Evolutionary conservation across 257 asterid species (phyloP).

Genomic region (Plantago major): DNA sequence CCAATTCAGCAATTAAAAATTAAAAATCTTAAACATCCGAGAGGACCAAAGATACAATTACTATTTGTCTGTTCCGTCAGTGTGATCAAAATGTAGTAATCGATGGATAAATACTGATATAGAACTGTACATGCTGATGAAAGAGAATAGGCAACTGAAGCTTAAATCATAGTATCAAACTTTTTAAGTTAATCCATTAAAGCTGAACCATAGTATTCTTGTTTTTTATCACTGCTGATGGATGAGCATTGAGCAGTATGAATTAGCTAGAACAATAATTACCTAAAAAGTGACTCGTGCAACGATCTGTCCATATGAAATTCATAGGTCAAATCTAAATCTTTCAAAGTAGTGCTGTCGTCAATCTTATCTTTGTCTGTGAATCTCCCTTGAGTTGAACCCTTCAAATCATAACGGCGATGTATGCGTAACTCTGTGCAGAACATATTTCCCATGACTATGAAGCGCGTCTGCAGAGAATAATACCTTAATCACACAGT

Average conservation of each 20-base stretch:
- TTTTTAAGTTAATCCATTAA: too few species aligned
- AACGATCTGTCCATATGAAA: slow-evolving; percentile 86
- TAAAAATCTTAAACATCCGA: too few species aligned
- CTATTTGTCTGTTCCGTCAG: too few species aligned
- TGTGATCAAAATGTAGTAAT: too few species aligned
- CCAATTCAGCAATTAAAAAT: too few species aligned
- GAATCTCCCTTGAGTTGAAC: slow-evolving; percentile 87
- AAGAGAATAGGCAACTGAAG: too few species aligned
- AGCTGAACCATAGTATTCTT: too few species aligned
- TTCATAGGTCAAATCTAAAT: slow-evolving; percentile 83
- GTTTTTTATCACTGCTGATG: too few species aligned
- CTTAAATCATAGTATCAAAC: too few species aligned
- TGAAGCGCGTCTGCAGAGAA: slow-evolving; percentile 79
- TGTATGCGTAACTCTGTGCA: slow-evolving; percentile 89
- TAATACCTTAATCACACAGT: slow-evolving; percentile 17
- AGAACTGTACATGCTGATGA: too few species aligned
- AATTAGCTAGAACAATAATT: slow-evolving; percentile 19
- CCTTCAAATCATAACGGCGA: slow-evolving; percentile 93
- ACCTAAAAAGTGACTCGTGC: slow-evolving; percentile 78
- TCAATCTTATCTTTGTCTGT: slow-evolving; percentile 68
- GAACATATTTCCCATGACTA: slow-evolving; percentile 99
- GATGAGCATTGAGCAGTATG: neutral
- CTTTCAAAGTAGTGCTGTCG: slow-evolving; percentile 86
- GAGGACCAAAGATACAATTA: too few species aligned
- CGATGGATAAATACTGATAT: too few species aligned